Base-by-base conservation (phyloP, 305 asterid genomes). In the Fraxinus baroniana region DNA sequence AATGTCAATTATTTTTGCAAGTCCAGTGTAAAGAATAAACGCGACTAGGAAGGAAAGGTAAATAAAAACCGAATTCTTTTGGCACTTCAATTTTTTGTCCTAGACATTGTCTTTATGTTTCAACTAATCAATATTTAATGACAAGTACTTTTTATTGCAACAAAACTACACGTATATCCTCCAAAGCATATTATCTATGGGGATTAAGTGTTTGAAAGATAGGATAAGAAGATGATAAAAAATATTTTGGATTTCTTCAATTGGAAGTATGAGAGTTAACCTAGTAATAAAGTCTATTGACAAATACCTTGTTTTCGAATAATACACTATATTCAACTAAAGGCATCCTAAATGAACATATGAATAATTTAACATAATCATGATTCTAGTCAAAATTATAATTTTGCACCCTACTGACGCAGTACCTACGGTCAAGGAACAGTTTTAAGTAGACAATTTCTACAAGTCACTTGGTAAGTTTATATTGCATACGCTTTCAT, bases 231-330 rank as follows among this genome's bases (percentile, higher is more conserved):
- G 87, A 88, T 87, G 90, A 91, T 95, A 82, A 92, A 89, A 83
- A 72, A 88, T 83, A 84, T 94, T 55, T 77, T 93, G 91, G 92
- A 86, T 78, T 94, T 88, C 90, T 93, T 94, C 93, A 89, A 81
- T 87, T 41, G 94, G 92, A 82, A 95, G 94, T 90, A 95, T 95
- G 99, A 90, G 98, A 88, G 92, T 92, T 74, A 97, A 95, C 78
- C 7, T 95, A 33, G 86, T 90, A 79, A 91, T 97, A 95, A 37
- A 94, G 87, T 89, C 94, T 62, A 78, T 92, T 62, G 85, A 92
- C 89, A 90, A 90, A 73, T 87, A 9, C 4, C 4, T 41, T 41
- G 52, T 2, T 46, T 76, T 12, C 37, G 6, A 52, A 5, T 18
- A 76, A 76, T 10, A 70, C 74, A 71, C 46, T 62, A 49, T 70